A percentile compares a stretch with the other conserved stretches of the same genome.
These are phyloP conservation scores for Candida rishiriensis DNA, from an alignment of 805 yeast species.

Conservation along the genomic window DNA sequence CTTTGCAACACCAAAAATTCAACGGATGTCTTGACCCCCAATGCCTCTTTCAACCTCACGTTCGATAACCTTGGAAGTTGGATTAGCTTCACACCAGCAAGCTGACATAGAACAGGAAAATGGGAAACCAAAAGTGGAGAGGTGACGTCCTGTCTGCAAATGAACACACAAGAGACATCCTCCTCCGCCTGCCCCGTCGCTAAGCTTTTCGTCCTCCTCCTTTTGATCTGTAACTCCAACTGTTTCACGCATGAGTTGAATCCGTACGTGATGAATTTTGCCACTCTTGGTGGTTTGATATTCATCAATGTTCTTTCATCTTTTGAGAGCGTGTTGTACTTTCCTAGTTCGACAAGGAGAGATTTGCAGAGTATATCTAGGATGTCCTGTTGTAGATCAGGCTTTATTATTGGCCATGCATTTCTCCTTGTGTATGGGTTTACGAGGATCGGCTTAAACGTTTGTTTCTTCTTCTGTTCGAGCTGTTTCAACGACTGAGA, in stretches of 20 bases:
- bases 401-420: conserved; percentile 38
- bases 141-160: conserved; percentile 40
- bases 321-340: conserved; percentile 18
- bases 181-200: not conserved
- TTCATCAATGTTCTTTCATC: conserved; percentile 17
- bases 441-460: conserved; percentile 59
- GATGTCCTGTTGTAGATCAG: conserved; percentile 29
- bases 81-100: conserved; percentile 52
- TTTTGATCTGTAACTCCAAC: conserved; percentile 41
- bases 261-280: conserved; percentile 36
- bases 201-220: not conserved
- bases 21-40: conserved; percentile 9
- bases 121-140: conserved; percentile 50
- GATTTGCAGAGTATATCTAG: conserved; percentile 21
- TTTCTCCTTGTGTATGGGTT: conserved; percentile 51
- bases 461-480: conserved; percentile 49
- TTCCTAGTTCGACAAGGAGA: conserved; percentile 9
- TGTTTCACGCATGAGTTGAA: conserved; percentile 51
- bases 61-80: conserved; percentile 51
- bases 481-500: conserved; percentile 32
- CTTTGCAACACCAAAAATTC: conserved; percentile 18
- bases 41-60: conserved; percentile 11
- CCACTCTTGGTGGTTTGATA: conserved; percentile 27
- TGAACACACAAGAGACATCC: conserved; percentile 43
- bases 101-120: conserved; percentile 51